Base-by-base conservation (phyloP, 768 basidiomycete genomes). In the Cystobasidium ongulense region DNA sequence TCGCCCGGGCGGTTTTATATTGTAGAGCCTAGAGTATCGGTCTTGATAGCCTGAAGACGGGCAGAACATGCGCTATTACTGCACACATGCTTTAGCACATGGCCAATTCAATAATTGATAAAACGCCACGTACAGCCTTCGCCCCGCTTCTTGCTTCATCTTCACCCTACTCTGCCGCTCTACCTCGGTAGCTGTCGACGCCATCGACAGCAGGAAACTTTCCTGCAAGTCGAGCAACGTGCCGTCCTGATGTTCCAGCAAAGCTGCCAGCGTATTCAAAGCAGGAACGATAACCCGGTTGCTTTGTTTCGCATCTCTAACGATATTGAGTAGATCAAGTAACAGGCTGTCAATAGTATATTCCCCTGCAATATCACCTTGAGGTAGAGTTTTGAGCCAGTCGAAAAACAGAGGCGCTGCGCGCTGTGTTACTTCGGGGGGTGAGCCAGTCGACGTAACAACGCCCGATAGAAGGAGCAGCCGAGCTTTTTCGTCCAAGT, bases 221-320 rank as follows among this genome's bases (percentile, higher is more conserved):
- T 8, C 10, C 3, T 50, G 15, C 15, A 50, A 8, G 21, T 21
- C n/a, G n/a, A n/a, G n/a, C n/a, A n/a, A n/a, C n/a, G 46, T 50
- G 46, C 3, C 18, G 4, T 35, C 57, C 2, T 35, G 21, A 36
- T 36, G 27, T 39, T 71, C 68, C 23, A 71, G 29, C 53, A 71
- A n/a, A 27, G 38, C 23, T 27, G 68, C 53, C 27, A 71, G 1
- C 8, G 53, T n/a, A 13, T 71, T 10, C 11, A 71, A 10, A 1
- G 31, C 38, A 13, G 68, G 68, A 1, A 71, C 41, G 17, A 71
- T 18, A 27, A 38, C 25, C 8, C 68, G 50, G 39, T 71, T 71
- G 41, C 52, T 61, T 18, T 27, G 7, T n/a, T 36, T 36, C 1
- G 54, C 4, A n/a, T n/a, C 54, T 33, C 5, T 36, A 3, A 31